Evolutionary conservation across 768 basidiomycete genomes (phyloP).

Genomic region (Russula sp.): DNA sequence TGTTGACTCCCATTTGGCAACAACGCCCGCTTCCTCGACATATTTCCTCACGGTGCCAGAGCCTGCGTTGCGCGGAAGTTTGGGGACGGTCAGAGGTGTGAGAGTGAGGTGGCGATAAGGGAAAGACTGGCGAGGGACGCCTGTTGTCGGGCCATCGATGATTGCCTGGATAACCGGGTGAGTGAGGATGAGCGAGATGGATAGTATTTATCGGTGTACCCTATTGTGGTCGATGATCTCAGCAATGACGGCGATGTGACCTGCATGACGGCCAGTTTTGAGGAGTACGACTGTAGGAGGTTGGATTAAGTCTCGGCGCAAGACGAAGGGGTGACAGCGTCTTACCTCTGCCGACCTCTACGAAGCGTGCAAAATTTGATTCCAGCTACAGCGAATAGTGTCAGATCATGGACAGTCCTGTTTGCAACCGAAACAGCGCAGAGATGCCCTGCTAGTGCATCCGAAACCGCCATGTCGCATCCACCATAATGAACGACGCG

Average conservation of each 20-base stretch:
- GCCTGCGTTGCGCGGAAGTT: conserved; percentile 83
- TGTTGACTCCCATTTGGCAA: conserved; percentile 85
- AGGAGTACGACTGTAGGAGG: conserved; percentile 76
- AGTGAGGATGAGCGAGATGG: not conserved
- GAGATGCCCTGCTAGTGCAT: not conserved
- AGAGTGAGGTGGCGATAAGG: conserved; percentile 90
- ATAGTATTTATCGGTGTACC: conserved; percentile 40
- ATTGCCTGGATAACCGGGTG: conserved; percentile 57
- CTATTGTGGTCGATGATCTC: conserved; percentile 99
- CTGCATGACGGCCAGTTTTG: conserved; percentile 75
- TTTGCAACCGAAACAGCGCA: not conserved
- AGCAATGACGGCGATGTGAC: conserved; percentile 89
- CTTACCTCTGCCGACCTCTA: conserved; percentile 94
- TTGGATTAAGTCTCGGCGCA: not conserved
- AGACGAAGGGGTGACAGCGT: not conserved
- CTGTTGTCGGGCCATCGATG: conserved; percentile 88
- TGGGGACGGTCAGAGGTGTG: conserved; percentile 74
- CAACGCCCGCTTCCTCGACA: conserved; percentile 74
- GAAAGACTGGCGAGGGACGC: conserved; percentile 86
- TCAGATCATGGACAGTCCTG: not conserved
- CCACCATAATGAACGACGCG: not conserved
- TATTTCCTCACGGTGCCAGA: conserved; percentile 77
- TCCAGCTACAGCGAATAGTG: conserved; percentile 17
- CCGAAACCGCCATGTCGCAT: not conserved
- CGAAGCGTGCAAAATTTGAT: conserved; percentile 94